Conservation (phyloP, 352 stramenopile species). For the Globisporangium camurandrum region DNA sequence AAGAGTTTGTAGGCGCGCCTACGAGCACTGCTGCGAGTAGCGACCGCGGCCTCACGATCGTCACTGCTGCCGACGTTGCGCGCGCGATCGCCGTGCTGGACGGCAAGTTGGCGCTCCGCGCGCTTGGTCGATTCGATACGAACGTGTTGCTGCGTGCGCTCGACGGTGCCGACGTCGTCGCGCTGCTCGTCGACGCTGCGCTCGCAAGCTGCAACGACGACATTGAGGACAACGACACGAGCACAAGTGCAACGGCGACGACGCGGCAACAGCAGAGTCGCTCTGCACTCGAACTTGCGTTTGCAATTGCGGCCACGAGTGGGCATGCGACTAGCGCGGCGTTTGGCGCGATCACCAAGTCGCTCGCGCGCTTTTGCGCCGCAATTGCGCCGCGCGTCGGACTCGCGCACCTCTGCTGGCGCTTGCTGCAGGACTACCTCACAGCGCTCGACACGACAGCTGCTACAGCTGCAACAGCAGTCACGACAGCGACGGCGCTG, state of each 20-base stretch:
- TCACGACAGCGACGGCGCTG: background rate
- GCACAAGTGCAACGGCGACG: background rate
- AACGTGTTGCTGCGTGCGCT: constrained; percentile 53
- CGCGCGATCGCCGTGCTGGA: constrained; percentile 49
- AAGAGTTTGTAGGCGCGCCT: constrained; percentile 23
- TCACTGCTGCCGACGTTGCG: constrained; percentile 56
- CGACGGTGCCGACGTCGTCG: constrained; percentile 43
- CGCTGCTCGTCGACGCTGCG: constrained; percentile 40
- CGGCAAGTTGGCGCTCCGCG: constrained; percentile 50
- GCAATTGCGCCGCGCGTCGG: constrained; percentile 31
- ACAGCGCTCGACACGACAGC: constrained; percentile 23
- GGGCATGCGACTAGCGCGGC: too few species aligned
- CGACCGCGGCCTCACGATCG: constrained; percentile 13
- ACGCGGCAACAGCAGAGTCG: constrained; percentile 42
- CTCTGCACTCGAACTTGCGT: constrained; percentile 39
- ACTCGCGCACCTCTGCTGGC: constrained; percentile 40
- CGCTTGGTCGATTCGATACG: constrained; percentile 35
- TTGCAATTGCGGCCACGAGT: constrained; percentile 34
- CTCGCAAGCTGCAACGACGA: constrained; percentile 9
- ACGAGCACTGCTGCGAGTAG: background rate
- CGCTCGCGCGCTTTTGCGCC: constrained; percentile 57
- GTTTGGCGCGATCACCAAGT: constrained; percentile 48
- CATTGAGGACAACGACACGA: background rate
- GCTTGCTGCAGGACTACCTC: constrained; percentile 45
- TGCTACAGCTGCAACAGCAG: background rate